These are phyloP conservation scores for Wickerhamomyces alni DNA, from an alignment of 805 yeast genomes.

Conservation along the genomic window DNA sequence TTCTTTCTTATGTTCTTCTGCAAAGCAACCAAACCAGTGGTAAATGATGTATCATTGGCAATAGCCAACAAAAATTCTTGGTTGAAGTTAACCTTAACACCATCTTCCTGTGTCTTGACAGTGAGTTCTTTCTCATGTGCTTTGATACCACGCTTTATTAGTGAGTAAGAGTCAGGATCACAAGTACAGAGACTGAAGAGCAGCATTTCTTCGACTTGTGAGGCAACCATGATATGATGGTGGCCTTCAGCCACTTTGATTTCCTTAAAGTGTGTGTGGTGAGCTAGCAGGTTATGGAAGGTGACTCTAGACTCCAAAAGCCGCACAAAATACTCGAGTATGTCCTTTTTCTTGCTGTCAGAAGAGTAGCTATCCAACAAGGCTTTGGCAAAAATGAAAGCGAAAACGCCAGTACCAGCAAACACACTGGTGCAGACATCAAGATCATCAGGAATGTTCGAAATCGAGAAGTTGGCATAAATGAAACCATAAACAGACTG, in stretches of 20 bases:
- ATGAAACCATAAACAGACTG: slow-evolving; percentile 31
- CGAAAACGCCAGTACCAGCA: slow-evolving; percentile 32
- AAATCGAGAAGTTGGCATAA: slow-evolving; percentile 24
- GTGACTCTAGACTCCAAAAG: slow-evolving; percentile 32
- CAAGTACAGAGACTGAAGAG: slow-evolving; percentile 47
- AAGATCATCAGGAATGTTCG: slow-evolving; percentile 25
- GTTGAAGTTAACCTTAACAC: slow-evolving; percentile 23
- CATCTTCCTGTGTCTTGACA: slow-evolving; percentile 22
- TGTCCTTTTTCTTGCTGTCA: slow-evolving; percentile 26
- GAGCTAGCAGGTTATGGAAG: slow-evolving; percentile 23
- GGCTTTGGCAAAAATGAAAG: slow-evolving; percentile 31
- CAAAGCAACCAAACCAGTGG: slow-evolving; percentile 68
- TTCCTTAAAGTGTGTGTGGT: slow-evolving; percentile 18
- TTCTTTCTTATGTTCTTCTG: slow-evolving; percentile 56
- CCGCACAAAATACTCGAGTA: slow-evolving; percentile 33
- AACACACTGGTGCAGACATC: slow-evolving; percentile 29
- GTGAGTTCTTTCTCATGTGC: slow-evolving; percentile 22
- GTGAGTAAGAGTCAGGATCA: slow-evolving; percentile 41
- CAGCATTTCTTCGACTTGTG: slow-evolving; percentile 44
- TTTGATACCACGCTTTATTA: slow-evolving; percentile 37
- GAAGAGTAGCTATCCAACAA: slow-evolving; percentile 25
- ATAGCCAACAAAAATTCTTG: slow-evolving; percentile 36
- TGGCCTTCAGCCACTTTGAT: slow-evolving; percentile 21
- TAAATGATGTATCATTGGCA: slow-evolving; percentile 46
- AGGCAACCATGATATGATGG: slow-evolving; percentile 29